Evolutionary conservation across 1,284 basidiomycete species (phyloP), one percentile per base, ranked within the genome.

Genomic region (Calocybe gambosa): DNA sequence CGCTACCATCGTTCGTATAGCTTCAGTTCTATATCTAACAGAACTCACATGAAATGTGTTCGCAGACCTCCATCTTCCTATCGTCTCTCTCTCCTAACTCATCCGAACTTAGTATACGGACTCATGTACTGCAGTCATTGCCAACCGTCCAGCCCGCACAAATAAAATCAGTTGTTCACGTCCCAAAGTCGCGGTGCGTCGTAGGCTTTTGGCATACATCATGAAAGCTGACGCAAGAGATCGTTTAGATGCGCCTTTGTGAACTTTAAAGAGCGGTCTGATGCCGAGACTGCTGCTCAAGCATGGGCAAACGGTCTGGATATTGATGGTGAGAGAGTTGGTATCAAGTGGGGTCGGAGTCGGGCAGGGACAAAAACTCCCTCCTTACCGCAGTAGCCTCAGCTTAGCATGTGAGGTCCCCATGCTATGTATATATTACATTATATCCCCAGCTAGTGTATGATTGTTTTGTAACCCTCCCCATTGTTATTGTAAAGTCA

Each of bases 191-290:
- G 49, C 77, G 78, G 85, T 84, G 51, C 9, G 71, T 64, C 18
- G 9, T 19, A 43, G 40, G 23, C 19, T 6, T 25, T 39, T 40
- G 31, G 8, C n/a, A 1, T 23, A 18, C 2, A 15, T 39, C 6
- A 21, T 23, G 20, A 15, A 5, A 33, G 15, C 26, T 38, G 40
- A 20, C 20, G 41, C 25, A 34, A 39, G 4, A 29, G 39, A 89
- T 66, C 95, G 19, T 28, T n/a, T 39, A 90, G 92, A 66, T 97
- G 93, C 66, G 95, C 95, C 0, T 99, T 99, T 64, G 77, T 98
- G 49, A 97, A 97, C 64, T 99, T 99, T 69, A 82, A 75, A 50
- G 81, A 87, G 46, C 77, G 96, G 21, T 61, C 73, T 1, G 73
- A 79, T 13, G 94, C 96, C 10, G 96, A 99, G 64, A 67, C 71